phyloP scores from a whole-genome alignment of 2,329 filamentous ascomycete species.

The Alternaria postmessia region DNA sequence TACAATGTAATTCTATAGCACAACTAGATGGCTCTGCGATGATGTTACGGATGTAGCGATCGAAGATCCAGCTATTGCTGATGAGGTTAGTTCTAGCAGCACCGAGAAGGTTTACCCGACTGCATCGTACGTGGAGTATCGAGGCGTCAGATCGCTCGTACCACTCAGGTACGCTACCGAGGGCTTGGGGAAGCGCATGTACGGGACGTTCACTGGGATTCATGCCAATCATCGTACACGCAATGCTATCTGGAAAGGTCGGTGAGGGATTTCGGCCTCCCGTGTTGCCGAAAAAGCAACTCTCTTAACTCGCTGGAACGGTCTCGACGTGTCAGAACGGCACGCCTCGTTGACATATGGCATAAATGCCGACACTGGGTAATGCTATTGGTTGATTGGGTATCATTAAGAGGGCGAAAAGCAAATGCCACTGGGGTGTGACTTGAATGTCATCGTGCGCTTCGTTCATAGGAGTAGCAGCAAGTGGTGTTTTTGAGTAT shows the following conservation, averaged over 20 bases:
- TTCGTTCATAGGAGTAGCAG: background rate
- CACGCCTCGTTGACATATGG: background rate
- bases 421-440: background rate
- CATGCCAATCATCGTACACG: background rate
- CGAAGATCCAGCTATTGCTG: background rate
- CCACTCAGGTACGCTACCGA: background rate
- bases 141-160: background rate
- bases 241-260: background rate
- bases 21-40: background rate
- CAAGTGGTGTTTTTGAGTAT: background rate
- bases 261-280: background rate
- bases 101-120: background rate
- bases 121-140: background rate
- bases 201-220: background rate
- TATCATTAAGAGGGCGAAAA: background rate
- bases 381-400: background rate
- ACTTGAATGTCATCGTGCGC: background rate
- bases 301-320: background rate
- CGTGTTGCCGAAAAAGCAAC: constrained; percentile 6
- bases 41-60: background rate
- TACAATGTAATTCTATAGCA: background rate
- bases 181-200: background rate
- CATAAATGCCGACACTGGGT: background rate
- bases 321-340: background rate
- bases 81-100: too few species aligned